Evolutionary conservation across 345 rosid genomes (phyloP).

Genomic region (Eucalyptus cloeziana): DNA sequence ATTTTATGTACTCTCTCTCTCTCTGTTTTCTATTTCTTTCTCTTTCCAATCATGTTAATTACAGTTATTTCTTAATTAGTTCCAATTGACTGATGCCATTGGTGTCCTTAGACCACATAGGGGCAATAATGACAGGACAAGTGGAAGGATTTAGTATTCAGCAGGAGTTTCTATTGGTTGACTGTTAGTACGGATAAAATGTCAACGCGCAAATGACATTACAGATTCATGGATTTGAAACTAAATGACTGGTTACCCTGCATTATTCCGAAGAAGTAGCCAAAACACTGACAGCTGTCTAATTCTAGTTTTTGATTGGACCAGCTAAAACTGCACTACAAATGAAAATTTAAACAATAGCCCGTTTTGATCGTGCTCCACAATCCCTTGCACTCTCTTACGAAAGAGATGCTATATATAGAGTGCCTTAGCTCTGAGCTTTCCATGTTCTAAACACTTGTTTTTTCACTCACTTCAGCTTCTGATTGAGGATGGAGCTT

Average conservation of each 20-base stretch:
- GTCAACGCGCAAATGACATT: not conserved
- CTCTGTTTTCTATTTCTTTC: not conserved
- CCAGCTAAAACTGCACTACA: not conserved
- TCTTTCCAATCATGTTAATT: not conserved
- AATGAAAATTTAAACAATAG: not conserved
- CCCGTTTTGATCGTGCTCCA: not conserved
- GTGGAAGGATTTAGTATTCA: not conserved
- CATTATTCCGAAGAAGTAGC: not conserved
- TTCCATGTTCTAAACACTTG: not conserved
- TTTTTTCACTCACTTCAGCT: not conserved
- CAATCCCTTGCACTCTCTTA: not conserved
- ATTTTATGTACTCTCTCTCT: not conserved
- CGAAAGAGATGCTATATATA: not conserved
- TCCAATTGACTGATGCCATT: not conserved
- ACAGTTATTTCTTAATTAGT: not conserved
- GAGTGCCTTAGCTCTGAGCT: not conserved
- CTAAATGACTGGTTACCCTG: not conserved
- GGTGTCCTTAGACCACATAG: not conserved
- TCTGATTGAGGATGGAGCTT: slow-evolving; percentile 2
- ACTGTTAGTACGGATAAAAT: not conserved
- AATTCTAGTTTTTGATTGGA: not conserved
- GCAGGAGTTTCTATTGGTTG: not conserved
- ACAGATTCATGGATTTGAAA: not conserved
- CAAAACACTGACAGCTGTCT: not conserved
- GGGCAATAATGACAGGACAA: not conserved